Evolutionary conservation across 371 early-diverging fungal species (phyloP), one percentile per base, ranked within the genome.

Genomic region (Mucor lusitanicus): DNA sequence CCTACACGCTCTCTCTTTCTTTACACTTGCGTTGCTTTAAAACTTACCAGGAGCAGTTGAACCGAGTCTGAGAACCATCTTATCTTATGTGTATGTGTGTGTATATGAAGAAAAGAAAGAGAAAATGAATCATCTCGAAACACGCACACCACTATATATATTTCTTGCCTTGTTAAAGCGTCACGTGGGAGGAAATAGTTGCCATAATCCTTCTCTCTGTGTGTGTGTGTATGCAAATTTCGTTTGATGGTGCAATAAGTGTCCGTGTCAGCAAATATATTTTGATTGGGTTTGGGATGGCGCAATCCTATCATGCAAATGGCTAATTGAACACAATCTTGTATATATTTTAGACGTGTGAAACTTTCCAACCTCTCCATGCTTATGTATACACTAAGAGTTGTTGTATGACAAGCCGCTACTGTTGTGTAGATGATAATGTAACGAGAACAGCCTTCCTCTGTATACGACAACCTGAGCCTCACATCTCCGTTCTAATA

Each of bases 31-130:
- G 7, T 33, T 7, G 33, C 33, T 33, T 3, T 33, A 7, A 33
- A 8, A 50, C 35, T 75, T 81, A 83, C 83, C 84, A 48, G 89
- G 89, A 67, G 89, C 89, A 75, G 70, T 71, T 21, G 86, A 83
- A 68, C 89, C 89, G 48, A 89, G 86, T 68, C 89, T 78, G 55
- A 89, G 83, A 63, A 78, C 64, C 89, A 88, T 88, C 61, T 44
- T 69, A 32, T 33, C 21, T 8, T 58, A 25, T 69, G n/a, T 30
- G 15, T 55, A 17, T 50, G 59, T 63, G 33, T 39, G 54, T 39
- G 59, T 44, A 44, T 37, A 21, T 30, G 30, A 30, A 30, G 30
- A 30, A 30, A 66, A 39, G 58, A 67, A 50, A 32, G 50, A 35
- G 28, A 61, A 63, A 44, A 7, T 21, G 7, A 0, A 11, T 4